Evolutionary conservation across 257 asterid species (phyloP).

Genomic region (Hygrophila difformis): DNA sequence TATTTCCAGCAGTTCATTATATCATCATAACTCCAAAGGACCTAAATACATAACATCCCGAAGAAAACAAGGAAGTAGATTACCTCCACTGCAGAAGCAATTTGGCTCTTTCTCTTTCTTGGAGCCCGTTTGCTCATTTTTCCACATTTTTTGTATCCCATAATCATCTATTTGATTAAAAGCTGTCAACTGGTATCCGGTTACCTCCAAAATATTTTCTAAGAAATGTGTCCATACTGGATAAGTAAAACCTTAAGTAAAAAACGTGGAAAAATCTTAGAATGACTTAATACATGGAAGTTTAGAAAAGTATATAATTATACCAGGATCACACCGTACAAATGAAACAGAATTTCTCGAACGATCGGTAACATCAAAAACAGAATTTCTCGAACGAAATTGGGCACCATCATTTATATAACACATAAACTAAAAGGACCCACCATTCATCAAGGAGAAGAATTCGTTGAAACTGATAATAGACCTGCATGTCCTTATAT

Average conservation of each 20-base stretch:
- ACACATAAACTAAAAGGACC: slow-evolving; percentile 2
- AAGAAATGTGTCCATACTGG: slow-evolving; percentile 77
- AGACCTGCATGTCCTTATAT: not conserved
- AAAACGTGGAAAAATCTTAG: not conserved
- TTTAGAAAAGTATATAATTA: too few relatives aligned
- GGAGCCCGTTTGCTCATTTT: slow-evolving; percentile 78
- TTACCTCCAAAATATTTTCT: slow-evolving; percentile 74
- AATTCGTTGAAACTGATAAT: slow-evolving; percentile 3
- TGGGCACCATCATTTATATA: slow-evolving; percentile 4
- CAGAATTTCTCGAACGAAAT: slow-evolving; percentile 5
- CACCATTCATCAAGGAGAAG: slow-evolving; percentile 2
- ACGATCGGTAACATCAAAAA: slow-evolving; percentile 14
- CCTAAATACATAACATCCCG: slow-evolving; percentile 6
- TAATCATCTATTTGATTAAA: slow-evolving; percentile 85
- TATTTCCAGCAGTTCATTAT: slow-evolving; percentile 17
- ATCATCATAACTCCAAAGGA: slow-evolving; percentile 25
- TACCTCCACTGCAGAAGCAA: slow-evolving; percentile 92
- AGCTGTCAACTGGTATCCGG: slow-evolving; percentile 77
- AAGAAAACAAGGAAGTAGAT: slow-evolving; percentile 13
- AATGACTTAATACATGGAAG: too few relatives aligned
- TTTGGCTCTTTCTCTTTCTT: slow-evolving; percentile 83
- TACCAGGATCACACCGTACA: too few relatives aligned
- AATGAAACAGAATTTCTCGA: not conserved
- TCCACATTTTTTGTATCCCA: slow-evolving; percentile 78
- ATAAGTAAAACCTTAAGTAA: slow-evolving; percentile 57